Conservation (phyloP, 1,284 basidiomycete species). For the Sphaerobolus stellatus region DNA sequence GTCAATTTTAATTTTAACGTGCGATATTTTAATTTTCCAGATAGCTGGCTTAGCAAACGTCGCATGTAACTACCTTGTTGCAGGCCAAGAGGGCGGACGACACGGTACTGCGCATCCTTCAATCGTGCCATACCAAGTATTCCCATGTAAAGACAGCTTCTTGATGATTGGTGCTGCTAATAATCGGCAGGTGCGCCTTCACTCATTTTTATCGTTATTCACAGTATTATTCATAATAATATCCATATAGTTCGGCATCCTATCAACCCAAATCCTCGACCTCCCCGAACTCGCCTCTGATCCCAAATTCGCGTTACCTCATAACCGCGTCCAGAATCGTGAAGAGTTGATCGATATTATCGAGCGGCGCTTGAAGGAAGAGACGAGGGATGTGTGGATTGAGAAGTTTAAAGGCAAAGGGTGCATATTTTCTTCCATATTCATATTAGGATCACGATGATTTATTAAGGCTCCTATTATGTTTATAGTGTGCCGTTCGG, state of each 20-base stretch:
- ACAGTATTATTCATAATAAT: not conserved
- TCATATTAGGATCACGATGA: not conserved
- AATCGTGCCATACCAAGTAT: constrained; percentile 90
- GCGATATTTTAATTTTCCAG: constrained; percentile 44
- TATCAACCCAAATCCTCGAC: constrained; percentile 61
- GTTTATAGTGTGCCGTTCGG: constrained; percentile 79
- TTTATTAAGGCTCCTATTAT: no score
- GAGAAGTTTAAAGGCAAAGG: constrained; percentile 71
- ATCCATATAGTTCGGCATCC: constrained; percentile 60
- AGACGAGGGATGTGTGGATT: constrained; percentile 72
- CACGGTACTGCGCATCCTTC: constrained; percentile 92
- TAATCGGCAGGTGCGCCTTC: constrained; percentile 68
- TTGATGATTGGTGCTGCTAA: constrained; percentile 95
- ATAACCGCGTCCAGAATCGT: constrained; percentile 75
- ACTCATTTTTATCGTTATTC: not conserved
- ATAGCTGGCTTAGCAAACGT: constrained; percentile 92
- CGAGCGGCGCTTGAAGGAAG: constrained; percentile 55
- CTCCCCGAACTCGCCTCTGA: constrained; percentile 57
- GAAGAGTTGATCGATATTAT: constrained; percentile 73
- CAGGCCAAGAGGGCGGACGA: constrained; percentile 81
- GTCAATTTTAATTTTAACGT: constrained; percentile 12
- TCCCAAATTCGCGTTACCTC: constrained; percentile 71
- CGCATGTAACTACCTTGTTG: constrained; percentile 89
- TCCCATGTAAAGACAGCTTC: constrained; percentile 85
- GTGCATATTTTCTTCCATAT: constrained; percentile 39